Base-by-base conservation (phyloP, 768 basidiomycete species). In the Amanita polypyramis region DNA sequence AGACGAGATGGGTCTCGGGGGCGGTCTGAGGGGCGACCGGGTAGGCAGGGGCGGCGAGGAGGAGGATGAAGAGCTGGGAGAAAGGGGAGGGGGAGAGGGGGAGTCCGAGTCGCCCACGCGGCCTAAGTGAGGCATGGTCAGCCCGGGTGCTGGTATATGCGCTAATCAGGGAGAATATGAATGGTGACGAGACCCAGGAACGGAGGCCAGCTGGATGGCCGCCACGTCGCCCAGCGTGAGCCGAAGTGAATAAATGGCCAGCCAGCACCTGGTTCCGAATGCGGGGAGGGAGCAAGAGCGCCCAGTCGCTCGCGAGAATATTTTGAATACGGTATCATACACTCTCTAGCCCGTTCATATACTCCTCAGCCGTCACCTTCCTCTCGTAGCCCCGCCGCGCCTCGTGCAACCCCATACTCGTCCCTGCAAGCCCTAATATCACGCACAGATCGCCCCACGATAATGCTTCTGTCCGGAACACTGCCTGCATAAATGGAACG, bases 401-500 rank as follows among this genome's bases (percentile, higher is more conserved):
- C 67, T 96, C 91, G 60, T 97, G 93, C 55, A 89, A 39, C 23
- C 57, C 58, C 56, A 87, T 75, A 41, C 86, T 86, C 5, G 72
- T 67, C 5, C 58, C 76, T 1, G 78, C 91, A 40, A 96, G 67
- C 10, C 67, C 64, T 20, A 97, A 61, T 2, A 98, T 71, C 25
- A 82, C 76, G 10, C 70, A 65, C 52, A 98, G 54, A 64, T 98
- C 95, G 43, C 73, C 64, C 32, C 69, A 44, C 27, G 73, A 67
- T 11, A 98, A 69, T 10, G 89, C 81, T 52, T 85, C 89, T 21
- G 95, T 97, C 69, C 97, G 93, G 76, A 97, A 98, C 45, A 97
- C 73, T 43, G 75, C 70, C 64, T 98, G 95, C 76, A 96, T 79
- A 55, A 91, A 72, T 0, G 93, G 88, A 45, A 97, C 75, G 58